phyloP scores from a whole-genome alignment of 768 basidiomycete species.

The Coprinopsis cinerea region DNA sequence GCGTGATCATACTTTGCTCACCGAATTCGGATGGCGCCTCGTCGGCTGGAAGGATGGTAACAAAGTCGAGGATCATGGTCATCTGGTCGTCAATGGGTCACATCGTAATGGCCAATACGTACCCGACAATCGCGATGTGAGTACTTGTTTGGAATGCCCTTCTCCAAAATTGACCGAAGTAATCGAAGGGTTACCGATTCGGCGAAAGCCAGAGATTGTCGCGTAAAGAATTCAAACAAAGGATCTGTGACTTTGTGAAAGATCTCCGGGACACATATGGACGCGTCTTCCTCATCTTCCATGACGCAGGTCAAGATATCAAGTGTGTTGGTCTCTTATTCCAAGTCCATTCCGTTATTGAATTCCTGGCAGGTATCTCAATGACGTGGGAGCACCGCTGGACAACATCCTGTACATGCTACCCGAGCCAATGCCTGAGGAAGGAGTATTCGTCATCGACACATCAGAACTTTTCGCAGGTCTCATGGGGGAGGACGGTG shows the following conservation, averaged over 20 bases:
- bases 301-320: constrained; percentile 72
- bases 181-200: constrained; percentile 54
- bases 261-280: constrained; percentile 36
- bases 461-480: constrained; percentile 73
- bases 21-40: constrained; percentile 78
- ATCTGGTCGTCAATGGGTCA: constrained; percentile 63
- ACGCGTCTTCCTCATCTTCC: constrained; percentile 75
- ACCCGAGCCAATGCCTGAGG: constrained; percentile 47
- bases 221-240: constrained; percentile 44
- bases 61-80: constrained; percentile 44
- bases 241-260: constrained; percentile 42
- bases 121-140: constrained; percentile 53
- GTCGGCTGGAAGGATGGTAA: constrained; percentile 50
- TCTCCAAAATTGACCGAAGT: too few relatives aligned
- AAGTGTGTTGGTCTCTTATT: constrained; percentile 41
- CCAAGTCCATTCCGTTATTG: not conserved
- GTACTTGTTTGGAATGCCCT: too few relatives aligned
- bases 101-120: constrained; percentile 59
- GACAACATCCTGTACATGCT: constrained; percentile 46
- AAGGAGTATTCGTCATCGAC: constrained; percentile 62
- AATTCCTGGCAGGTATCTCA: constrained; percentile 43
- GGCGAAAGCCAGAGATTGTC: constrained; percentile 55
- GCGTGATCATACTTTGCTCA: constrained; percentile 60
- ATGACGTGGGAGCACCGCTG: constrained; percentile 50
- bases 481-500: constrained; percentile 53